Evolutionary conservation across 1,139 yeast genomes (phyloP), one percentile per base, ranked within the genome.

Genomic region (Yamadazyma songkhlaensis): DNA sequence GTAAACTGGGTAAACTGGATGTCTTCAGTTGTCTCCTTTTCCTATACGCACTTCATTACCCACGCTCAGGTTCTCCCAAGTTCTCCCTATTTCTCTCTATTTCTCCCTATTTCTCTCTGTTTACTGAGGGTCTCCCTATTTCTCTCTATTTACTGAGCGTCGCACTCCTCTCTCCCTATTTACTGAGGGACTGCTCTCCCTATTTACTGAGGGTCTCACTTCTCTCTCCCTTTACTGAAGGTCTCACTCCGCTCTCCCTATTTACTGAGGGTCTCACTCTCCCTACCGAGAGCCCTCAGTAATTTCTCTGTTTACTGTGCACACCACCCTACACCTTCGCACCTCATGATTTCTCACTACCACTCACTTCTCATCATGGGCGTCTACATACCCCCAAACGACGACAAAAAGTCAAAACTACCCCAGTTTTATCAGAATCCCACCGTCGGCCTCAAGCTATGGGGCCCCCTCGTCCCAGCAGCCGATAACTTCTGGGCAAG

Each of bases 381-480:
- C 32, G 62, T 57, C n/a, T 60, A 60, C 41, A 55, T 61, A 40
- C 67, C 66, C 25, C 65, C 65, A 11, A 58, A 57, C 15, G 12
- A 23, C 10, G 5, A 21, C 13, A 31, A 11, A 35, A 37, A 9
- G 35, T 27, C 26, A 32, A 34, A 12, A 6, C 12, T 9, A n/a
- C 23, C 29, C 3, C 7, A 9, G 3, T 13, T 12, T 10, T 25
- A 11, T 14, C 38, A 30, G 11, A 70, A 71, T 43, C 86, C 85
- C 7, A 74, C 77, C 41, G 56, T 79, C 15, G 86, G 85, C 1
- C 61, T 80, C 32, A 61, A 60, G 45, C 52, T 77, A 29, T 77
- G 82, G 79, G 83, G 84, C 1, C 84, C 85, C 1, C 53, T 80
- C 29, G 81, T 77, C 1, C 86, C 86, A 2, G 81, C 84, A 0